Evolutionary conservation across 2,329 filamentous ascomycete genomes (phyloP), one percentile per base, ranked within the genome.

Genomic region (Paraconiothyrium sp.): DNA sequence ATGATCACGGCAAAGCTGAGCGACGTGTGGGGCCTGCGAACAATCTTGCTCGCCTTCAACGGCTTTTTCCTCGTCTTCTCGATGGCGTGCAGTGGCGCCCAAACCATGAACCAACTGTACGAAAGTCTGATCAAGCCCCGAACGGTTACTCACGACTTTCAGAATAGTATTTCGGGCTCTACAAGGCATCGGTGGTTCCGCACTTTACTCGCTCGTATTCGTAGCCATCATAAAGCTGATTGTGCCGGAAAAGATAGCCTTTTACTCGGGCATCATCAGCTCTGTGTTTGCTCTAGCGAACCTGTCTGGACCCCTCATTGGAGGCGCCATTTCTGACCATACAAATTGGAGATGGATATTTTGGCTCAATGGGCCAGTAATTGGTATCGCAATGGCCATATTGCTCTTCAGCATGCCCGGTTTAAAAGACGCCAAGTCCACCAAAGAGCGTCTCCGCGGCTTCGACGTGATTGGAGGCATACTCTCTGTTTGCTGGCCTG

Each of bases 291-390:
- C 79, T 3, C 60, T 84, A 13, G 76, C 77, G 9, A 81, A 79
- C 47, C 70, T 82, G 0, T 67, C 83, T 0, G 82, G 82, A 0
- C 82, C 81, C 1, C 60, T 84, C 9, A 67, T 84, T 0, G 82
- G 82, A 1, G 83, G 83, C 3, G 72, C 75, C 9, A 82, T 84
- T 6, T 74, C 72, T 8, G 75, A 79, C 49, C 65, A 76, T 11
- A 73, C 76, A 0, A 79, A 72, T 0, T 84, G 81, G 82, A 69
- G 81, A 65, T 82, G 82, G 82, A 80, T 84, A 2, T 84, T 84
- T 63, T 78, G 79, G 41, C 73, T 84, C 3, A 84, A 84, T 58
- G 72, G 71, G 5, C 73, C 74, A 2, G 66, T 75, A 14, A 66
- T 75, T 14, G 67, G 43, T 2, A 57, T 68, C 5, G 66, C 73